Evolutionary conservation across 768 basidiomycete species (phyloP), one percentile per base, ranked within the genome.

Genomic region (Leccinum aurantiacum): DNA sequence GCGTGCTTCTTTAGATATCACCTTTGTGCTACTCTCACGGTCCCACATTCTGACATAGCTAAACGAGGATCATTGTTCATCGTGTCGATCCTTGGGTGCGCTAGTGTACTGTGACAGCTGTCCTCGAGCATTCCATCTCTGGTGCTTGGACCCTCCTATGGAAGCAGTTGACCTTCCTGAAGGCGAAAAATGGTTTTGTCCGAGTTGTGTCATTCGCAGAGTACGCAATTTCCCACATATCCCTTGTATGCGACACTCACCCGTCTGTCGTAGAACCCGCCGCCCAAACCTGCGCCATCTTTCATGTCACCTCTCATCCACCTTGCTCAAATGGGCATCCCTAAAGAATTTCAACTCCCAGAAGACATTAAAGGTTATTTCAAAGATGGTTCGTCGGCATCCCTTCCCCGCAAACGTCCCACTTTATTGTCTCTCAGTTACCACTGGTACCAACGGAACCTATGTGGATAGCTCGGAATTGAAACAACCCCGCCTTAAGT

Each of bases 71-170:
- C 89, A 93, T 68, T 93, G 91, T 70, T 92, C 90, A 62, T 84
- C 91, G 17, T 93, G 91, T 72, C 86, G 88, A 67, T 91, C 88
- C 25, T 69, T 80, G 64, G 96, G 96, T 52, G 84, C 90, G 48
- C 82, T 98, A 61, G 85, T 99, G 19, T 98, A 97, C 73, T 99
- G 97, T 74, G 97, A 98, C 74, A 95, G 95, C 19, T 99, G 97
- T 72, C 93, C 96, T 37, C 80, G 90, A 63, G 93, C 95, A 7
- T 99, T 97, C 74, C 97, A 99, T 76, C 86, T 98, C 61, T 88
- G 90, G 84, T 99, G 97, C 74, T 82, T 99, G 64, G 91, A 99
- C 74, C 97, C 97, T 56, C 97, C 97, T 22, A 84, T 98, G 79
- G 91, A 95, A 62, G 79, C 86, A 53, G 82, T 89, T 62, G 93